Conservation (phyloP, 495 filamentous ascomycete species). For the Immersiella caudata region DNA sequence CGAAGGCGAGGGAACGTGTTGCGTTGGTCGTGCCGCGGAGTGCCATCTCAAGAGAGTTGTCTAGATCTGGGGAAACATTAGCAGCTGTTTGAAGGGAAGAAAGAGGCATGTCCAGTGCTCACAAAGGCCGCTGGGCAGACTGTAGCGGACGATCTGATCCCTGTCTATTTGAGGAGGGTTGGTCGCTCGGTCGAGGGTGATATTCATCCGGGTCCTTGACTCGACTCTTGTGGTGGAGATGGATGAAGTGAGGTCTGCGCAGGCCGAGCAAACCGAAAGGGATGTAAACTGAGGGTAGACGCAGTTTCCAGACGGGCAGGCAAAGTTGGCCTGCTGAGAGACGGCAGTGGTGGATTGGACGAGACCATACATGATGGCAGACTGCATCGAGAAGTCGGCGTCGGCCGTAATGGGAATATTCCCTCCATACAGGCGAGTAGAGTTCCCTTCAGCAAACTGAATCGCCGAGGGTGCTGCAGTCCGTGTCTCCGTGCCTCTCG, state of each 20-base stretch:
- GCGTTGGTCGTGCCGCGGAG: slow-evolving; percentile 1
- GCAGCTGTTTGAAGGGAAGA: background rate
- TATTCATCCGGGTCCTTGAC: background rate
- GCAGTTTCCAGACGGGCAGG: slow-evolving; percentile 3
- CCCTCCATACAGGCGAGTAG: background rate
- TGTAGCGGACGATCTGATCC: background rate
- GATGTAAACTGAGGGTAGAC: background rate
- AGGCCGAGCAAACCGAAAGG: slow-evolving; percentile 1
- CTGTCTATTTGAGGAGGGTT: background rate
- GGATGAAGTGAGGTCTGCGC: background rate
- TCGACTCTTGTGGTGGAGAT: background rate
- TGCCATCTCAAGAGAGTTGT: background rate
- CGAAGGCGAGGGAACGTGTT: background rate
- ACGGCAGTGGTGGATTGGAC: background rate
- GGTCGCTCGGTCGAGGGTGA: background rate
- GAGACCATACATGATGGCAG: background rate
- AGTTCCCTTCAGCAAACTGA: slow-evolving; percentile 6
- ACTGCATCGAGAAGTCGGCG: slow-evolving; percentile 9
- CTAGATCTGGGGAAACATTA: background rate
- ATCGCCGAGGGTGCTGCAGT: background rate
- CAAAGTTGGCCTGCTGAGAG: background rate
- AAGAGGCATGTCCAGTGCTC: background rate
- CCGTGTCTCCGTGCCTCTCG: slow-evolving; percentile 1
- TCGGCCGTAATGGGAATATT: background rate
- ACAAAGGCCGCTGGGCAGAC: background rate